A percentile compares a stretch with the other conserved stretches of the same genome.
These are phyloP conservation scores for Pseudomonodictys pantanalensis DNA, from an alignment of 495 filamentous ascomycete species.

Conservation along the genomic window DNA sequence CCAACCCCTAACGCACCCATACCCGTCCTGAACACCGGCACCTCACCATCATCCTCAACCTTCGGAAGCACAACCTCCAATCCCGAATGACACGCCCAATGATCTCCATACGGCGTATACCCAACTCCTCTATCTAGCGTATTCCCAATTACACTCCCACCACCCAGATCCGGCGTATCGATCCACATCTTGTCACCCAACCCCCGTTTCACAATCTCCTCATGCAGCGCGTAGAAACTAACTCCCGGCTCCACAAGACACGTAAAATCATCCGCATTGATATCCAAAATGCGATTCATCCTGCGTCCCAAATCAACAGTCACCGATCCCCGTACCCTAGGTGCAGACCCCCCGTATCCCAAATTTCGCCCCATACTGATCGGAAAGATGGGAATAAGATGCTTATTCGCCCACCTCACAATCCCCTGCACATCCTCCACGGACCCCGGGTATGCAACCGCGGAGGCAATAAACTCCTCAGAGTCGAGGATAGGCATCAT, in stretches of 20 bases:
- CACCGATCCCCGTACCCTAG: slow-evolving; percentile 21
- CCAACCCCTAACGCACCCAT: slow-evolving; percentile 47
- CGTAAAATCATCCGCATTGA: slow-evolving; percentile 34
- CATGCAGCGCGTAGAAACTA: slow-evolving; percentile 53
- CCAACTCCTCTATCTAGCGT: slow-evolving; percentile 46
- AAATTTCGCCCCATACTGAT: slow-evolving; percentile 22
- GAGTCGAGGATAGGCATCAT: slow-evolving; percentile 23
- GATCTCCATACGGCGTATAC: slow-evolving; percentile 48
- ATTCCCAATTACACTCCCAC: slow-evolving; percentile 58
- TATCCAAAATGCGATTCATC: slow-evolving; percentile 38
- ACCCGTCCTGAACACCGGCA: slow-evolving; percentile 44
- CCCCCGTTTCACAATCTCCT: slow-evolving; percentile 49
- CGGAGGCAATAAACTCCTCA: slow-evolving; percentile 22
- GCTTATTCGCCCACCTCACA: slow-evolving; percentile 19
- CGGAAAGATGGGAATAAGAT: slow-evolving; percentile 19
- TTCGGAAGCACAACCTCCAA: slow-evolving; percentile 52
- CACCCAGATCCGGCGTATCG: slow-evolving; percentile 55
- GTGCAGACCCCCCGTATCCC: slow-evolving; percentile 25
- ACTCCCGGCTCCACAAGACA: slow-evolving; percentile 50
- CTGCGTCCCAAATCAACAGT: slow-evolving; percentile 21
- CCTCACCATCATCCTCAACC: slow-evolving; percentile 39
- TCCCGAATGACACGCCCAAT: slow-evolving; percentile 49
- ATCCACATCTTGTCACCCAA: slow-evolving; percentile 51
- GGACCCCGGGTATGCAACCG: slow-evolving; percentile 14
- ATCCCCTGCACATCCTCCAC: slow-evolving; percentile 17